Conservation (phyloP, 176 grass and related monocot species). For the Aegilops speltoides region DNA sequence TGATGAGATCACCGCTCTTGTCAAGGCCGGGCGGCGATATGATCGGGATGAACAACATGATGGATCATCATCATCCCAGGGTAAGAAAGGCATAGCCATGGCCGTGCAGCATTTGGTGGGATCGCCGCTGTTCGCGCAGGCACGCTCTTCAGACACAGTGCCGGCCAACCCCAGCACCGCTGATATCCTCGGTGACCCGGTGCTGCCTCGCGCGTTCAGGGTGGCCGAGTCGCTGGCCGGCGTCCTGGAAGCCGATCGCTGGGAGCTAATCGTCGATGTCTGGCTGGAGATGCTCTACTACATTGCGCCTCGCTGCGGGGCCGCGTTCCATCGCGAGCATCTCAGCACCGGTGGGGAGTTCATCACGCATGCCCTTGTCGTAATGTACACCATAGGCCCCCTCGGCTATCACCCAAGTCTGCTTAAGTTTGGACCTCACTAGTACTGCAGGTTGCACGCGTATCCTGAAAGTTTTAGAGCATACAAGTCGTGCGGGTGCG, state of each 20-base stretch:
- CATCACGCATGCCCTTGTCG: constrained; percentile 20
- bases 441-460: background rate
- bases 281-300: constrained; percentile 36
- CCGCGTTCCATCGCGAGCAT: constrained; percentile 24
- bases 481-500: too few relatives aligned
- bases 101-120: background rate
- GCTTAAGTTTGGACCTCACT: background rate
- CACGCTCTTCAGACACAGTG: background rate
- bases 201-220: constrained; percentile 28
- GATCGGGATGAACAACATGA: background rate
- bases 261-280: constrained; percentile 22
- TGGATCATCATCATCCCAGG: background rate
- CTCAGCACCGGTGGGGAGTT: constrained; percentile 27
- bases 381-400: constrained; percentile 22
- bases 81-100: background rate
- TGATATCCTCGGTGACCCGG: background rate
- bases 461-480: background rate
- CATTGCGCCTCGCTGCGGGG: constrained; percentile 8
- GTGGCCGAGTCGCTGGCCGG: constrained; percentile 9
- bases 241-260: background rate
- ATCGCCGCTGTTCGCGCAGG: background rate
- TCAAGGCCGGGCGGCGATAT: background rate
- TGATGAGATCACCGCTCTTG: background rate
- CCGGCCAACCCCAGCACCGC: background rate
- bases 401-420: constrained; percentile 1